Percentiles rank a stretch among this genome's conserved stretches.
These are phyloP conservation scores for Diplodia corticola DNA, from an alignment of 2,329 filamentous ascomycete species.

Conservation along the genomic window DNA sequence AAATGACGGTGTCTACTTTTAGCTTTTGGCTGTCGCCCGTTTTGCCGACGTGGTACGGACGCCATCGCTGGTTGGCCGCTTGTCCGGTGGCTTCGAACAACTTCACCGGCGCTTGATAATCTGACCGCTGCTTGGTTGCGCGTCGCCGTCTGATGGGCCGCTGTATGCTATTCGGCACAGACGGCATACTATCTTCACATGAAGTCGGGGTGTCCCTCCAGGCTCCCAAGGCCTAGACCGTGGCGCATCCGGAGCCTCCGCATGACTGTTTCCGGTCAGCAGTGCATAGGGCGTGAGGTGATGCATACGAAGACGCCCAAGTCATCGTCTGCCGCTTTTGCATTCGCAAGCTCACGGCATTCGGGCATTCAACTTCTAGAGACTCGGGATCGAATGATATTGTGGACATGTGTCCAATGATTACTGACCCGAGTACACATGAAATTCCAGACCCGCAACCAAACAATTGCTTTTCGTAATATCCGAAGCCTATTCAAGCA, in stretches of 20 bases:
- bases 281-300: conserved; percentile 2
- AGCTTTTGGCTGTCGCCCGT: neutral
- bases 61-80: neutral
- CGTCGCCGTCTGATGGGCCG: neutral
- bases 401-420: neutral
- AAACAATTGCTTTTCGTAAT: neutral
- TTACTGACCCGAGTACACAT: neutral
- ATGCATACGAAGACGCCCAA: conserved; percentile 12
- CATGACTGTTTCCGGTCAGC: conserved; percentile 7
- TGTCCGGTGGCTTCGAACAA: neutral
- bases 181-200: conserved; percentile 5
- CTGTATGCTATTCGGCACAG: neutral
- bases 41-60: neutral
- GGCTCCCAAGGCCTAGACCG: neutral
- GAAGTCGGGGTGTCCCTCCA: neutral
- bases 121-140: conserved; percentile 1
- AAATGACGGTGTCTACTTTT: neutral
- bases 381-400: neutral
- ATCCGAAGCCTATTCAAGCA: neutral
- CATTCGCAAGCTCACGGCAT: neutral
- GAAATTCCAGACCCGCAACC: neutral
- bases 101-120: conserved; percentile 8
- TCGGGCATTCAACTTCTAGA: neutral
- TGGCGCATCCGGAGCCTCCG: conserved; percentile 4
- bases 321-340: neutral